Evolutionary conservation across 2,329 filamentous ascomycete species (phyloP).

Genomic region (Aureobasidium sp.): DNA sequence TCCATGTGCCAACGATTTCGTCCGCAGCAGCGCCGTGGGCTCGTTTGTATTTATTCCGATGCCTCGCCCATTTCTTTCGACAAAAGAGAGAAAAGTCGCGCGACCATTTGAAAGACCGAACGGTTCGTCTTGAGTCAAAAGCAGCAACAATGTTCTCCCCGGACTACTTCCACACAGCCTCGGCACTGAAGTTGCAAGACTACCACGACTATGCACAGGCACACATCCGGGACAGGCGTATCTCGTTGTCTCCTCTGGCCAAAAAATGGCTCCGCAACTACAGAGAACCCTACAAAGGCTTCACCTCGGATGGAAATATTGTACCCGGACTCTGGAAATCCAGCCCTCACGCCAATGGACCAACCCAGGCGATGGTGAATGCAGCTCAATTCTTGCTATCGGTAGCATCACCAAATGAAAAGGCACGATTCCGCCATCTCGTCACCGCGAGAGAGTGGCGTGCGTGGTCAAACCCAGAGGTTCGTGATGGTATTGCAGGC

Average conservation of each 20-base stretch:
- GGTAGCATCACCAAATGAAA: slow-evolving; percentile 42
- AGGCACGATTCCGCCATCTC: slow-evolving; percentile 43
- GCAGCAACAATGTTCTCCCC: neutral
- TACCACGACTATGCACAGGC: slow-evolving; percentile 3
- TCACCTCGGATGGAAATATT: slow-evolving; percentile 54
- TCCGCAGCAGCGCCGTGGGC: slow-evolving; percentile 8
- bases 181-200: neutral
- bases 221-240: slow-evolving; percentile 8
- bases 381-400: slow-evolving; percentile 29
- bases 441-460: slow-evolving; percentile 64
- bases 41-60: slow-evolving; percentile 9
- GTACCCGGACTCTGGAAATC: slow-evolving; percentile 18
- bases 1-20: neutral
- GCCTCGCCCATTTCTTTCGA: neutral
- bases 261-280: slow-evolving; percentile 21
- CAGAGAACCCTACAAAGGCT: slow-evolving; percentile 58
- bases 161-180: slow-evolving; percentile 5
- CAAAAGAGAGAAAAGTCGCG: neutral
- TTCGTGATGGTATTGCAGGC: neutral
- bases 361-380: slow-evolving; percentile 47
- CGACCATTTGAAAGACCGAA: neutral
- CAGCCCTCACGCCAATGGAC: slow-evolving; percentile 23
- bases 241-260: slow-evolving; percentile 21
- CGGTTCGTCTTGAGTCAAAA: neutral
- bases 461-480: slow-evolving; percentile 59